A percentile compares a stretch with the other conserved stretches of the same genome.
phyloP scores from a whole-genome alignment of 2,329 filamentous ascomycete genomes.

The Penicillium brasilianum region DNA sequence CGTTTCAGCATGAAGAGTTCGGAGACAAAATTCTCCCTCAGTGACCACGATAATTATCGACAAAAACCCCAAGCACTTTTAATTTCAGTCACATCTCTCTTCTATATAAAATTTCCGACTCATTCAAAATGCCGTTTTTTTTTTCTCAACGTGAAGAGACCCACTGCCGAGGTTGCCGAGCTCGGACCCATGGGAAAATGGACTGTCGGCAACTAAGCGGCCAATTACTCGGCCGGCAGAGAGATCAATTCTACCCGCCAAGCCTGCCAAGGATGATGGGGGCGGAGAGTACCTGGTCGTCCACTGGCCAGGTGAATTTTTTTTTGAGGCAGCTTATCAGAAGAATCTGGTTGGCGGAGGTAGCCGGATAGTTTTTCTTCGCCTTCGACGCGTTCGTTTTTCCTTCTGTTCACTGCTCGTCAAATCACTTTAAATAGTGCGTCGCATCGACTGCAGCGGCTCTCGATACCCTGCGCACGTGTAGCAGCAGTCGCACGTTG shows the following conservation, averaged over 20 bases:
- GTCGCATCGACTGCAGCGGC: slow-evolving; percentile 16
- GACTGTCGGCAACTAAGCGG: slow-evolving; percentile 17
- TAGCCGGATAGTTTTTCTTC: slow-evolving; percentile 15
- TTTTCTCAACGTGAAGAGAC: background rate
- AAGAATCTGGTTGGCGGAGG: slow-evolving; percentile 22
- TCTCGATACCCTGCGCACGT: slow-evolving; percentile 6
- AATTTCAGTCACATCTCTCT: background rate
- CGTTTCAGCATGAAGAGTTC: slow-evolving; percentile 6
- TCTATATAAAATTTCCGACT: background rate
- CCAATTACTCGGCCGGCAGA: slow-evolving; percentile 20
- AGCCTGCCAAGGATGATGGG: slow-evolving; percentile 17
- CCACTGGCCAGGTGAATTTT: slow-evolving; percentile 19
- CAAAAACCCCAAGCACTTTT: background rate
- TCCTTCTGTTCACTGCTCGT: slow-evolving; percentile 7
- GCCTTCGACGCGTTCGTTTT: slow-evolving; percentile 1
- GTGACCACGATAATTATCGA: background rate
- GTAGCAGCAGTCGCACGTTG: slow-evolving; percentile 5
- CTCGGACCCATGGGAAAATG: slow-evolving; percentile 13
- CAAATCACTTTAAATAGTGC: slow-evolving; percentile 19
- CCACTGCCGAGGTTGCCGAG: slow-evolving; percentile 19
- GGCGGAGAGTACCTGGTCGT: slow-evolving; percentile 16
- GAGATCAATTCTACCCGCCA: slow-evolving; percentile 15
- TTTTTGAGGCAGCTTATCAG: slow-evolving; percentile 26
- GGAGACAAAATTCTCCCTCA: too few species aligned
- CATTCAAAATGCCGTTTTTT: slow-evolving; percentile 7